These are phyloP conservation scores for Lachnellula subtilissima DNA, from an alignment of 2,329 filamentous ascomycete species.

Conservation along the genomic window DNA sequence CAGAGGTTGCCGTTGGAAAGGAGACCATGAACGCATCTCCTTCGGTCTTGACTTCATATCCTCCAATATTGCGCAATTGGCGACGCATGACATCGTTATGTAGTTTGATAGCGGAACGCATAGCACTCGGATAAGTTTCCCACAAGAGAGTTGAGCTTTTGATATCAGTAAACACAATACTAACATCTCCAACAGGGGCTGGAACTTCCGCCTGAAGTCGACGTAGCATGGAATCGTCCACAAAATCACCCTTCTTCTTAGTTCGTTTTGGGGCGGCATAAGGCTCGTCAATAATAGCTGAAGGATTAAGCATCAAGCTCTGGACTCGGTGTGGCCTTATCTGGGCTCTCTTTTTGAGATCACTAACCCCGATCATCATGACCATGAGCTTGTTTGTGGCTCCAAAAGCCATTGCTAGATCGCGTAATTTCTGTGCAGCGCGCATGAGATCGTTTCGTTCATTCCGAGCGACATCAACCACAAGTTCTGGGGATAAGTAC, in stretches of 20 bases:
- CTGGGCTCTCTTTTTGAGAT: constrained; percentile 80
- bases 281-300: constrained; percentile 65
- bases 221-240: constrained; percentile 81
- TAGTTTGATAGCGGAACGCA: constrained; percentile 94
- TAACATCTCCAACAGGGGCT: constrained; percentile 82
- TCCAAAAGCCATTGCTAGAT: constrained; percentile 92
- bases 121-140: constrained; percentile 92
- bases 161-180: constrained; percentile 97
- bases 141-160: constrained; percentile 95
- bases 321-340: constrained; percentile 67
- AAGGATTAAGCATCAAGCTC: constrained; percentile 74
- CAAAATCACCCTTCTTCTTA: constrained; percentile 56
- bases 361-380: constrained; percentile 92
- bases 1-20: constrained; percentile 92
- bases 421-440: constrained; percentile 87
- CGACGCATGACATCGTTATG: constrained; percentile 97
- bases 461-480: constrained; percentile 84
- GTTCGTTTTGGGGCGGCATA: constrained; percentile 61
- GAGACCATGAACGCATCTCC: constrained; percentile 99
- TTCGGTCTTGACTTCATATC: constrained; percentile 99
- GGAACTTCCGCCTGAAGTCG: constrained; percentile 87
- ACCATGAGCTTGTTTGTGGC: constrained; percentile 96
- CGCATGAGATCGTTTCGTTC: constrained; percentile 90
- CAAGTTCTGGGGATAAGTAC: constrained; percentile 80
- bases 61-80: constrained; percentile 87